Base-by-base conservation (phyloP, 1,284 basidiomycete genomes). In the Fomitiporia mediterranea region DNA sequence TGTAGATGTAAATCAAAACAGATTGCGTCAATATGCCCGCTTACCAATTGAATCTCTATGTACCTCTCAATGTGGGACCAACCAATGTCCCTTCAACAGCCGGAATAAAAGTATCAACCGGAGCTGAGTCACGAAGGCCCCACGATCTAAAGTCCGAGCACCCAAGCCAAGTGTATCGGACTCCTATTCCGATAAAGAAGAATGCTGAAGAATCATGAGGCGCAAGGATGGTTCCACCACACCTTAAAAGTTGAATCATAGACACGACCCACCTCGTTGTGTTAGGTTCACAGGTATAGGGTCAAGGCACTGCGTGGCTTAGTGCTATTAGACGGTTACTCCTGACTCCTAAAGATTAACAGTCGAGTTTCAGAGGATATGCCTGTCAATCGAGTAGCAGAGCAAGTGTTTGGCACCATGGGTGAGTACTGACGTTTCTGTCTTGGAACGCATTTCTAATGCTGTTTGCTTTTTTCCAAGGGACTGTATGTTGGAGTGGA, bases 401-500 rank as follows among this genome's bases (percentile, higher is more conserved):
- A 85, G 65, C 84, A 83, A 67, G 79, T 77, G 2, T 70, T 85
- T 17, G 83, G 80, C 2, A 85, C 82, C 0, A 72, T 83, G 44
- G 84, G 83, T 75, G 67, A 59, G 61, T 21, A 7, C 13, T 6
- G 32, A 34, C 7, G 13, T 13, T 13, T 34, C 7, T 13, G 23
- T 52, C 38, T 49, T 4, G 27, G 13, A 47, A 42, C 51, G 30
- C 32, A 39, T 42, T 43, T 37, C 53, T 23, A 37, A 15, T 37
- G 9, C 9, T 19, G 3, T 6, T 37, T 19, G 7, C 21, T 30
- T 55, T 23, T 60, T 13, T 25, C 46, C 9, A 23, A 83, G 84
- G 84, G 6, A 81, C 84, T 0, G 68, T 88, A n/a, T 80, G 79
- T 51, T 88, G 86, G 86, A 81, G 79, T 0, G 71, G 78, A 2